Percentiles rank a stretch among this genome's conserved stretches.
These are phyloP conservation scores for Colletotrichum lini DNA, from an alignment of 2,329 filamentous ascomycete species.

Conservation along the genomic window DNA sequence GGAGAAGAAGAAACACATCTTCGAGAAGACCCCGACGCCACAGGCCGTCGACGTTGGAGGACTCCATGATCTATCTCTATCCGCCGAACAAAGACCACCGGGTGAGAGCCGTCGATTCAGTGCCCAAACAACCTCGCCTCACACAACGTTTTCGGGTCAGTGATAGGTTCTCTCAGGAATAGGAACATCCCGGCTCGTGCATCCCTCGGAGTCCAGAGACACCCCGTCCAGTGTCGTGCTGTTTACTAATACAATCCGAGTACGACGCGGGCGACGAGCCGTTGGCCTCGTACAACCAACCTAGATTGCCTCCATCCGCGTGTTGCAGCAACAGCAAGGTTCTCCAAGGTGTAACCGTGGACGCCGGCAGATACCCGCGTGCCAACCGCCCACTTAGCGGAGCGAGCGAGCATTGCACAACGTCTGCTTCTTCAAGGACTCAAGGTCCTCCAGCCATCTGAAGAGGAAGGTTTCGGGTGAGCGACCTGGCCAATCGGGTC, in stretches of 20 bases:
- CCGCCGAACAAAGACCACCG: constrained; percentile 11
- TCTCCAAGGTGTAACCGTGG: constrained; percentile 26
- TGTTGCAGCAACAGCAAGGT: constrained; percentile 24
- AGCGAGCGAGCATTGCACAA: constrained; percentile 20
- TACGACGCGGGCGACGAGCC: not conserved
- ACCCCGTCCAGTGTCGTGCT: constrained; percentile 15
- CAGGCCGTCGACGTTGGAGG: no score
- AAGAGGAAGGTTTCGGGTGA: not conserved
- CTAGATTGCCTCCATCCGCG: not conserved
- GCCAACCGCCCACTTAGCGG: constrained; percentile 13
- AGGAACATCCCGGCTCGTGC: constrained; percentile 16
- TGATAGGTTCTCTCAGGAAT: not conserved
- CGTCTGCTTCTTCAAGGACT: constrained; percentile 9
- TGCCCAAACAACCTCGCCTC: constrained; percentile 23
- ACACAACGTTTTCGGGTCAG: constrained; percentile 2
- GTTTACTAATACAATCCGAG: constrained; percentile 19
- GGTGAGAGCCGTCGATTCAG: not conserved
- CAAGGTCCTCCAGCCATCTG: constrained; percentile 19
- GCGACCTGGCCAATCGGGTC: constrained; percentile 11
- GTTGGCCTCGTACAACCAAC: constrained; percentile 15
- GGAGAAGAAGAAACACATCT: no score
- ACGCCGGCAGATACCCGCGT: constrained; percentile 9
- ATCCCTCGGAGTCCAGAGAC: constrained; percentile 20
- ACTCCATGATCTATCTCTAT: not conserved
- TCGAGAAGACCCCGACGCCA: no score